Percentiles rank a stretch among this genome's conserved stretches.
Evolutionary conservation across 495 filamentous ascomycete species (phyloP).

Genomic region (Cercophora sp.): DNA sequence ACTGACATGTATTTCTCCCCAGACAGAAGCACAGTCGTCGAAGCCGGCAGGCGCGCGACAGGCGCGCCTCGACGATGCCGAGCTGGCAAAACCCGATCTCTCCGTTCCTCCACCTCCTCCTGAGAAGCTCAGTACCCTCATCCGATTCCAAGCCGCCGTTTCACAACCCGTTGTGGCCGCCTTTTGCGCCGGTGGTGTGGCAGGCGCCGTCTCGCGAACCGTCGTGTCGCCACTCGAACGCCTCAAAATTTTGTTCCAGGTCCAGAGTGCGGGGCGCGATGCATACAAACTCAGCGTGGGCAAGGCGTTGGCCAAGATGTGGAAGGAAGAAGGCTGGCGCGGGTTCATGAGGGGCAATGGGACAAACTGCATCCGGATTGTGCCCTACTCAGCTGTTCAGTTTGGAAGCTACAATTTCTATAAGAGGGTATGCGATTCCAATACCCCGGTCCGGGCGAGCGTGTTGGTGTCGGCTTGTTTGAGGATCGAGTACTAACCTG

Average conservation of each 20-base stretch:
- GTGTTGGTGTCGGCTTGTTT: too few species aligned
- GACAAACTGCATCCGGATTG: slow-evolving; percentile 95
- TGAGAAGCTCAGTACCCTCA: slow-evolving; percentile 9
- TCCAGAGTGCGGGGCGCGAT: slow-evolving; percentile 84
- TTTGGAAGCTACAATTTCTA: slow-evolving; percentile 98
- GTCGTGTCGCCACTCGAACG: slow-evolving; percentile 94
- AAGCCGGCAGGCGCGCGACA: not conserved
- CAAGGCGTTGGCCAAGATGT: slow-evolving; percentile 89
- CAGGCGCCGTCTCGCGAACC: slow-evolving; percentile 93
- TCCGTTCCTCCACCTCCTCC: slow-evolving; percentile 14
- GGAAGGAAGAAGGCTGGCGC: slow-evolving; percentile 90
- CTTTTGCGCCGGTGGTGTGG: slow-evolving; percentile 93
- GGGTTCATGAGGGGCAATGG: slow-evolving; percentile 97
- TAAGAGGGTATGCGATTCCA: slow-evolving; percentile 70
- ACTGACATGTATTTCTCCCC: too few species aligned
- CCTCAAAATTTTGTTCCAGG: slow-evolving; percentile 93
- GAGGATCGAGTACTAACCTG: not conserved
- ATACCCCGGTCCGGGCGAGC: too few species aligned
- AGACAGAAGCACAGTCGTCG: slow-evolving; percentile 3
- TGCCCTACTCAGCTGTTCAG: slow-evolving; percentile 96
- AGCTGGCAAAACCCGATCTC: too few species aligned
- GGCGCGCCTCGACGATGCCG: not conserved
- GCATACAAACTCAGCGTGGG: slow-evolving; percentile 90
- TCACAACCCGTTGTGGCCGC: slow-evolving; percentile 82
- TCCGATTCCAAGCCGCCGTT: slow-evolving; percentile 45